A percentile compares a stretch with the other conserved stretches of the same genome.
Evolutionary conservation across 2,329 filamentous ascomycete species (phyloP).

Genomic region (Talaromyces pinophilus): DNA sequence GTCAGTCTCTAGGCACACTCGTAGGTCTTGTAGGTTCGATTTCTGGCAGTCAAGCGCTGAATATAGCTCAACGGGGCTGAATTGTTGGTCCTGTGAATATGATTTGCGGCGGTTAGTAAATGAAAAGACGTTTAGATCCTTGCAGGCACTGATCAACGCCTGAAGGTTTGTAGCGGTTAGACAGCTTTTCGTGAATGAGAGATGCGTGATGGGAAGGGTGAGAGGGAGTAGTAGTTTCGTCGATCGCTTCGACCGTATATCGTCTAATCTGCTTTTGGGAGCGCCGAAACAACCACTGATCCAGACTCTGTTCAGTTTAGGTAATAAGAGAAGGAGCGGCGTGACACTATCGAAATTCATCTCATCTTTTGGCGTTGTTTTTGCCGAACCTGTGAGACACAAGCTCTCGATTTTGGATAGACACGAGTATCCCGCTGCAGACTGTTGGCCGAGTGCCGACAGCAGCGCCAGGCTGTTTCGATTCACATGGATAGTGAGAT

Average conservation of each 20-base stretch:
- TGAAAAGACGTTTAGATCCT: slow-evolving; percentile 1
- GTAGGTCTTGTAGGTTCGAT: neutral
- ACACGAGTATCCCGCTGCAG: neutral
- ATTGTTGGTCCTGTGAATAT: neutral
- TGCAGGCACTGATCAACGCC: neutral
- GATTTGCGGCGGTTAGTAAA: neutral
- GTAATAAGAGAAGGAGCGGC: slow-evolving; percentile 3
- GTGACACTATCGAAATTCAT: neutral
- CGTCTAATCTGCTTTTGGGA: neutral
- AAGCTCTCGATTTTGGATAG: slow-evolving; percentile 11
- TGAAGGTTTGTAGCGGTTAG: slow-evolving; percentile 6
- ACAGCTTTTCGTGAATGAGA: neutral
- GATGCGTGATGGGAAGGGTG: neutral
- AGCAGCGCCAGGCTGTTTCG: neutral
- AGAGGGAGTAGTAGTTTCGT: neutral
- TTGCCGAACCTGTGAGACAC: neutral
- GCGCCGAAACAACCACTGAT: neutral
- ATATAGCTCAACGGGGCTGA: slow-evolving; percentile 1
- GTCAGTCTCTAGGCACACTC: neutral
- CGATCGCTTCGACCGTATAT: neutral
- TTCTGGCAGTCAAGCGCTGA: slow-evolving; percentile 6
- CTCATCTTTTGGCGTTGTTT: neutral
- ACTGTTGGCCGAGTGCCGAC: neutral
- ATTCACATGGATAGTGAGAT: slow-evolving; percentile 3
- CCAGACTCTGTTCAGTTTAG: neutral